These are phyloP conservation scores for Reticulascus tulasneorum DNA, from an alignment of 2,329 filamentous ascomycete genomes.

Conservation along the genomic window DNA sequence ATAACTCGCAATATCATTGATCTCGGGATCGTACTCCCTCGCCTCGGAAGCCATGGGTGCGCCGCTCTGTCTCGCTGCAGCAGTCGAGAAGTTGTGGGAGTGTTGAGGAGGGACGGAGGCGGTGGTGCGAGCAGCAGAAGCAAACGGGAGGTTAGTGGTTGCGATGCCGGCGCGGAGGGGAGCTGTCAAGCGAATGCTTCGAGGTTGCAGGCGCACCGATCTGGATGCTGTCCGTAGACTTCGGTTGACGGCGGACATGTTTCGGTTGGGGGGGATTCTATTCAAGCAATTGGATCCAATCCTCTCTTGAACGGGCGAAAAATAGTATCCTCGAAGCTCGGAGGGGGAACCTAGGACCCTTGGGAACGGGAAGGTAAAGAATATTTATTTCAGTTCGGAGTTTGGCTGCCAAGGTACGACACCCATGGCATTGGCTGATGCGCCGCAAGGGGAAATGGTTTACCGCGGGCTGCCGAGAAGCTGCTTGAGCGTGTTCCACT, in stretches of 20 bases:
- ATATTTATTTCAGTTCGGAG: constrained; percentile 2
- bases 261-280: constrained; percentile 4
- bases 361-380: no score
- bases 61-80: constrained; percentile 40
- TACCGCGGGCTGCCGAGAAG: constrained; percentile 14
- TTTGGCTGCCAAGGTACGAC: constrained; percentile 2
- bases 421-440: constrained; percentile 6
- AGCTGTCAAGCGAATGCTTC: constrained; percentile 30
- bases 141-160: constrained; percentile 28
- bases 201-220: constrained; percentile 46
- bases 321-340: background rate
- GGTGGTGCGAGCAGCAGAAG: constrained; percentile 21
- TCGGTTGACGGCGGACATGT: constrained; percentile 53
- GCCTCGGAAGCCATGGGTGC: constrained; percentile 48
- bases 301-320: background rate
- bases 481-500: constrained; percentile 8
- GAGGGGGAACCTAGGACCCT: background rate
- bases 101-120: constrained; percentile 29
- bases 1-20: constrained; percentile 92
- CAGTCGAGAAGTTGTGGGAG: constrained; percentile 46
- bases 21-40: constrained; percentile 81
- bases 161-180: constrained; percentile 31
- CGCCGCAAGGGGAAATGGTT: constrained; percentile 7
- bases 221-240: constrained; percentile 51
- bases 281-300: constrained; percentile 11